Conservation (phyloP, 2,329 filamentous ascomycete genomes). For the Trichoderma aggressivum region DNA sequence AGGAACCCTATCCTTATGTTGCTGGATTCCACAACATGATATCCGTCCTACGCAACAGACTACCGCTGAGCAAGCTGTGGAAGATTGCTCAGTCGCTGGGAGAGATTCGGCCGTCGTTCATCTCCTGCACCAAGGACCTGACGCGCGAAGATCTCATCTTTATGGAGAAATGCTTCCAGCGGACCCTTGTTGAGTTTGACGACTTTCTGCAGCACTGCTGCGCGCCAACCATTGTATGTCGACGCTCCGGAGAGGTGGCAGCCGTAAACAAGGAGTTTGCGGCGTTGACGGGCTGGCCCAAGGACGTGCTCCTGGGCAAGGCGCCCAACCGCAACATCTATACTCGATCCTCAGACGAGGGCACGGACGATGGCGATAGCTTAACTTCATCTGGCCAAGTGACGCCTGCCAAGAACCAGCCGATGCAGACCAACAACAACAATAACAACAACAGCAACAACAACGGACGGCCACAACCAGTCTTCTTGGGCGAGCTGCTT, state of each 20-base stretch:
- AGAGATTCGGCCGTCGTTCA: constrained; percentile 88
- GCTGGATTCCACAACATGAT: constrained; percentile 86
- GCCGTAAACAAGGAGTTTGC: constrained; percentile 95
- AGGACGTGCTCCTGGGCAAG: constrained; percentile 82
- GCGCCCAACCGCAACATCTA: constrained; percentile 87
- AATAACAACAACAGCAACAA: constrained; percentile 39
- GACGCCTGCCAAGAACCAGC: constrained; percentile 48
- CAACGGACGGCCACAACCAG: constrained; percentile 63
- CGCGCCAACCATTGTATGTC: constrained; percentile 86
- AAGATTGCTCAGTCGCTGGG: constrained; percentile 84
- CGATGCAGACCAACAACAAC: constrained; percentile 40
- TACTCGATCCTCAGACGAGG: constrained; percentile 44
- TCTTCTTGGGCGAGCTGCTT: constrained; percentile 87
- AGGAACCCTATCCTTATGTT: constrained; percentile 88
- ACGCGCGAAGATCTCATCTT: constrained; percentile 88
- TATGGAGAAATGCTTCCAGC: constrained; percentile 96
- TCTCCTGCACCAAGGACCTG: constrained; percentile 85
- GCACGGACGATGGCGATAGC: constrained; percentile 35
- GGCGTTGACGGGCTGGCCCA: constrained; percentile 92
- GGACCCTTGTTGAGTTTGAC: constrained; percentile 88
- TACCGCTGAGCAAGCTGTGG: constrained; percentile 71
- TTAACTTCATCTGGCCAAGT: constrained; percentile 36
- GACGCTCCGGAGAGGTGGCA: constrained; percentile 90
- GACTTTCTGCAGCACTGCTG: constrained; percentile 86
- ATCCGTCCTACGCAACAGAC: constrained; percentile 72